Conservation (phyloP, 176 grass and related monocot species). For the Zea mays region DNA sequence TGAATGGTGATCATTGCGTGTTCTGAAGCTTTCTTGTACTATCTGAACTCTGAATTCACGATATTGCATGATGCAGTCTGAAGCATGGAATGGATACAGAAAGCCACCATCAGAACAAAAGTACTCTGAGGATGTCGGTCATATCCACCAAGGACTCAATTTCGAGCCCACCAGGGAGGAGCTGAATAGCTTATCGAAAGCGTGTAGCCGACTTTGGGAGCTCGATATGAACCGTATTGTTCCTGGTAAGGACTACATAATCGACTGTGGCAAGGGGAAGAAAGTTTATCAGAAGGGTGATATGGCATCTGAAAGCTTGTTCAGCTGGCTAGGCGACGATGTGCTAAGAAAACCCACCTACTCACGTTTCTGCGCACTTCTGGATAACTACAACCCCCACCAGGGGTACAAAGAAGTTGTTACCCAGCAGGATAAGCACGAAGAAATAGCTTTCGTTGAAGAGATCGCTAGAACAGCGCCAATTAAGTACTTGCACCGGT, state of each 20-base stretch:
- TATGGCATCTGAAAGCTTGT: conserved; percentile 70
- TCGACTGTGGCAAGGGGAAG: conserved; percentile 80
- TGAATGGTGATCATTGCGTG: conserved; percentile 6
- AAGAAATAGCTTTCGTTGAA: conserved; percentile 89
- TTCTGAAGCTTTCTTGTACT: conserved; percentile 32
- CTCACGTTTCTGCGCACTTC: conserved; percentile 80
- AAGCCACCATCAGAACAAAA: conserved; percentile 71
- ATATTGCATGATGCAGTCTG: conserved; percentile 45
- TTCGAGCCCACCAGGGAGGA: conserved; percentile 77
- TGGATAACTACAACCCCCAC: conserved; percentile 93
- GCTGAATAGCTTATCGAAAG: conserved; percentile 70
- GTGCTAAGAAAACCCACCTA: conserved; percentile 65
- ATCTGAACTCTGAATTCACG: conserved; percentile 38
- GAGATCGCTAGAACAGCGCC: conserved; percentile 86
- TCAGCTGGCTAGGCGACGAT: conserved; percentile 65
- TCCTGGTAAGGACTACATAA: conserved; percentile 82
- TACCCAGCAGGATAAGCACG: conserved; percentile 83
- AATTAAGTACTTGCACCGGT: conserved; percentile 78
- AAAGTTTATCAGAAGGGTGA: conserved; percentile 90
- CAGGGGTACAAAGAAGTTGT: conserved; percentile 82
- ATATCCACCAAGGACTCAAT: conserved; percentile 54
- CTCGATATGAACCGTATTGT: conserved; percentile 77
- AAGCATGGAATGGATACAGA: conserved; percentile 78
- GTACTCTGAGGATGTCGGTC: conserved; percentile 61
- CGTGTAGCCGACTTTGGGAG: conserved; percentile 76